Conservation (phyloP, 352 stramenopile genomes). For the Phytophthora ramorum region DNA sequence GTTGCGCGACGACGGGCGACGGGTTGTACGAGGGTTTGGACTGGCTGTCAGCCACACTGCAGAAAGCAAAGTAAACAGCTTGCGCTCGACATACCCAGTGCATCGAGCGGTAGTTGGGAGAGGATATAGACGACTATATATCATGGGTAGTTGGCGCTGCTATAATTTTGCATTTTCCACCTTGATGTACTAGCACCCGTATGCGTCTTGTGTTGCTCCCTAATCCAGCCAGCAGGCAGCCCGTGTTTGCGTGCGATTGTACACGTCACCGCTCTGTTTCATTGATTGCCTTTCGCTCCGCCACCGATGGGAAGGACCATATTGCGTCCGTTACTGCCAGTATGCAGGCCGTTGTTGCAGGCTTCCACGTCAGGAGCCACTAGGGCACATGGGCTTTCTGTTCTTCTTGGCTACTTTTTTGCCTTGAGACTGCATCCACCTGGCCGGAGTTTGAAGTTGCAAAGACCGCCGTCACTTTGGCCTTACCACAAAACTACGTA, state of each 20-base stretch:
- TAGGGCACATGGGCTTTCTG: constrained; percentile 10
- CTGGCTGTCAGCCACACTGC: constrained; percentile 94
- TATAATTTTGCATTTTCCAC: constrained; percentile 41
- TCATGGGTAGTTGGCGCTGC: constrained; percentile 42
- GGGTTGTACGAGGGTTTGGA: constrained; percentile 99
- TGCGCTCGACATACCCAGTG: constrained; percentile 27
- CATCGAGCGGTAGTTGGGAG: constrained; percentile 42
- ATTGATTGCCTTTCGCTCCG: not conserved
- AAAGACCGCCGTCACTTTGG: constrained; percentile 9
- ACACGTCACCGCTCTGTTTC: constrained; percentile 8
- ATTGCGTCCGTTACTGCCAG: not conserved
- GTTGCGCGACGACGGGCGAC: constrained; percentile 98
- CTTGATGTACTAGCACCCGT: no score
- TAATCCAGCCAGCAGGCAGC: not conserved
- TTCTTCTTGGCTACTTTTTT: constrained; percentile 13
- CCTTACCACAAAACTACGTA: constrained; percentile 15
- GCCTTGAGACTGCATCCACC: no score
- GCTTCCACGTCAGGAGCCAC: constrained; percentile 12
- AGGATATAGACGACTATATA: constrained; percentile 50
- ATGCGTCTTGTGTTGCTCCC: constrained; percentile 16
- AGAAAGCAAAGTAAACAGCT: constrained; percentile 76
- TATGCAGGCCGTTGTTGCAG: not conserved
- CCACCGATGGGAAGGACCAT: not conserved
- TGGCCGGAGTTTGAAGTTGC: constrained; percentile 30
- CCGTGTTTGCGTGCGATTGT: not conserved